Percentiles rank a stretch among this genome's conserved stretches.
These are phyloP conservation scores for Biancaea sappan DNA, from an alignment of 306 rosid genomes.

Conservation along the genomic window DNA sequence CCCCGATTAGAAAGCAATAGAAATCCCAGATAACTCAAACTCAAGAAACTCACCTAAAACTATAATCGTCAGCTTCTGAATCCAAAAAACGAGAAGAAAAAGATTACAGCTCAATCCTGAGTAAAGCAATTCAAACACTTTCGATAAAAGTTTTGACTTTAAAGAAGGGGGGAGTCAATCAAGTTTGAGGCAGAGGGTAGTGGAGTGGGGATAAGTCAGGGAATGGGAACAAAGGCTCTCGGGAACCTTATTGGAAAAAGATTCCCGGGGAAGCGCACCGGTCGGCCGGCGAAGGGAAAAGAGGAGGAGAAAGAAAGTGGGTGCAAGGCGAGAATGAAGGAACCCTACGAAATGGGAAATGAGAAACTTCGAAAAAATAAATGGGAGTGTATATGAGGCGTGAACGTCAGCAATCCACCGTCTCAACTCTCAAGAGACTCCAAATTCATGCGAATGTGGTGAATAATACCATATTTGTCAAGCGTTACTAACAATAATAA, in stretches of 20 bases:
- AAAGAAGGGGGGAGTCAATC: neutral
- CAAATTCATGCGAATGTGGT: neutral
- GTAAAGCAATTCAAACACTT: neutral
- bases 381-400: conserved; percentile 10
- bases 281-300: conserved; percentile 38
- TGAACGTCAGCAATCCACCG: conserved; percentile 45
- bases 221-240: conserved; percentile 13
- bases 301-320: neutral
- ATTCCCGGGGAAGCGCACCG: conserved; percentile 44
- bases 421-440: neutral
- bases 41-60: conserved; percentile 34
- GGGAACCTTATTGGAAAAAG: conserved; percentile 42
- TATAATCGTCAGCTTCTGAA: neutral
- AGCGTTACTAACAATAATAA: no score
- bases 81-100: neutral
- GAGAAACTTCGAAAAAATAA: conserved; percentile 18
- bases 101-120: conserved; percentile 9
- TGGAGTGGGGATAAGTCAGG: neutral
- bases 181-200: neutral
- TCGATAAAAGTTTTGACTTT: neutral
- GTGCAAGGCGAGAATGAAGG: neutral
- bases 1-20: neutral
- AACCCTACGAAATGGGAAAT: conserved; percentile 33
- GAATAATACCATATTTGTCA: no score
- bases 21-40: neutral